Conservation (phyloP, 2,329 filamentous ascomycete species). For the Curvularia spicifera region DNA sequence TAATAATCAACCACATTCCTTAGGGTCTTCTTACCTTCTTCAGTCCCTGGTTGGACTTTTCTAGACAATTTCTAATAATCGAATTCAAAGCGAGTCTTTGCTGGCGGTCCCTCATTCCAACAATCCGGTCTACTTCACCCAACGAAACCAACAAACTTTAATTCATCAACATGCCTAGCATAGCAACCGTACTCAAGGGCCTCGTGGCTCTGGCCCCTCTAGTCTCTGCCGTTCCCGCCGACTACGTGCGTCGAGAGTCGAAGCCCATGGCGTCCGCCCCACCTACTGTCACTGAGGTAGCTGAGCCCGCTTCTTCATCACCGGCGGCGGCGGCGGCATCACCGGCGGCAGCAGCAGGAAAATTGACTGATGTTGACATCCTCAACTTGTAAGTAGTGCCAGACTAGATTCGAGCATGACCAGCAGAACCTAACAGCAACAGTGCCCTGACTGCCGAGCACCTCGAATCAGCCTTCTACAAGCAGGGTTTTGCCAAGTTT, state of each 20-base stretch:
- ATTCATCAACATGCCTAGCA: constrained; percentile 48
- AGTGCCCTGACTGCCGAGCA: constrained; percentile 74
- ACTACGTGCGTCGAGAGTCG: constrained; percentile 33
- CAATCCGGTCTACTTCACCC: constrained; percentile 17
- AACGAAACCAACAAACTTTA: constrained; percentile 35
- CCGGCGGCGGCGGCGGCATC: constrained; percentile 26
- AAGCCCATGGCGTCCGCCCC: constrained; percentile 15
- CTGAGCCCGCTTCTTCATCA: constrained; percentile 23
- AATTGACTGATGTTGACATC: constrained; percentile 59
- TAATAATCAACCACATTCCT: constrained; percentile 48
- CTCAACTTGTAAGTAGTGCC: constrained; percentile 58
- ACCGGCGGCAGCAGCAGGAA: constrained; percentile 31
- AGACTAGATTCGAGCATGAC: constrained; percentile 16
- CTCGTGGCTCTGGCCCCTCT: constrained; percentile 47
- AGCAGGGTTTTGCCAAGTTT: constrained; percentile 72
- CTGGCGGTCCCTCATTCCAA: constrained; percentile 40
- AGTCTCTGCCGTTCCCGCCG: constrained; percentile 40
- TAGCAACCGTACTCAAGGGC: constrained; percentile 45
- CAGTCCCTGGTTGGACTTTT: constrained; percentile 51
- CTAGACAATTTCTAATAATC: constrained; percentile 45
- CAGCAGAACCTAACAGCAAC: constrained; percentile 40
- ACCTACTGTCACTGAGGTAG: constrained; percentile 19
- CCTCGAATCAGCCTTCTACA: constrained; percentile 76
- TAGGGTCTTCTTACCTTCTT: constrained; percentile 42
- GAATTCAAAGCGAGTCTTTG: constrained; percentile 50